Conservation (phyloP, 2,329 filamentous ascomycete species). For the Paraconiothyrium sp. region DNA sequence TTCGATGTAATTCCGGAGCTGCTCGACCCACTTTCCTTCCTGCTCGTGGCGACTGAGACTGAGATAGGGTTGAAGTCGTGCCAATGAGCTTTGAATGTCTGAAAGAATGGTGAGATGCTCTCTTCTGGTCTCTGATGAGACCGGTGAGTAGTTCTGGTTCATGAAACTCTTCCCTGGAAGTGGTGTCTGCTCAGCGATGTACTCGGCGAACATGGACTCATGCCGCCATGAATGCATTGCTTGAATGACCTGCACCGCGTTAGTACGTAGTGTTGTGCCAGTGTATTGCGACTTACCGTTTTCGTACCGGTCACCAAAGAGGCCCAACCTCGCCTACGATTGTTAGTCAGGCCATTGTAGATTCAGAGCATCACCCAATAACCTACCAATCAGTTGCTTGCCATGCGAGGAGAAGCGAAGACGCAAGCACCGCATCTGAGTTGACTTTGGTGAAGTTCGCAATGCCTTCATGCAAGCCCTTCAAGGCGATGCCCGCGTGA, state of each 20-base stretch:
- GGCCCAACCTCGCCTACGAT: slow-evolving; percentile 83
- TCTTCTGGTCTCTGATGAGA: slow-evolving; percentile 62
- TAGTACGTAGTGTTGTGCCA: slow-evolving; percentile 19
- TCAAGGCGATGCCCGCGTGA: slow-evolving; percentile 85
- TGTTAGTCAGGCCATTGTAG: slow-evolving; percentile 21
- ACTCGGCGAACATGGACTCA: slow-evolving; percentile 84
- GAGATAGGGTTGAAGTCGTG: slow-evolving; percentile 54
- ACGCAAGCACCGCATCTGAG: slow-evolving; percentile 89
- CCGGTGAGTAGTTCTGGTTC: slow-evolving; percentile 74
- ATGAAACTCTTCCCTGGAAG: slow-evolving; percentile 52
- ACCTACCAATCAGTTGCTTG: slow-evolving; percentile 93
- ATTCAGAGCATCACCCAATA: not conserved
- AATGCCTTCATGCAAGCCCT: slow-evolving; percentile 88
- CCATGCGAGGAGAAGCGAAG: slow-evolving; percentile 92
- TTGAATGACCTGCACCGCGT: slow-evolving; percentile 73
- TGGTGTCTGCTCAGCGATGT: slow-evolving; percentile 77
- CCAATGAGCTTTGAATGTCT: slow-evolving; percentile 53
- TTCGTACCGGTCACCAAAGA: slow-evolving; percentile 91
- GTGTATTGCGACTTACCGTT: slow-evolving; percentile 68
- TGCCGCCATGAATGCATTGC: slow-evolving; percentile 93
- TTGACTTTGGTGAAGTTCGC: slow-evolving; percentile 84
- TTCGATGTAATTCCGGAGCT: slow-evolving; percentile 58
- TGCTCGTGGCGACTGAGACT: slow-evolving; percentile 54
- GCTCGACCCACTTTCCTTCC: slow-evolving; percentile 59
- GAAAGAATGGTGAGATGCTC: slow-evolving; percentile 64